Evolutionary conservation across 108 stramenopile genomes (phyloP).

Genomic region (Cyclotella cryptica): DNA sequence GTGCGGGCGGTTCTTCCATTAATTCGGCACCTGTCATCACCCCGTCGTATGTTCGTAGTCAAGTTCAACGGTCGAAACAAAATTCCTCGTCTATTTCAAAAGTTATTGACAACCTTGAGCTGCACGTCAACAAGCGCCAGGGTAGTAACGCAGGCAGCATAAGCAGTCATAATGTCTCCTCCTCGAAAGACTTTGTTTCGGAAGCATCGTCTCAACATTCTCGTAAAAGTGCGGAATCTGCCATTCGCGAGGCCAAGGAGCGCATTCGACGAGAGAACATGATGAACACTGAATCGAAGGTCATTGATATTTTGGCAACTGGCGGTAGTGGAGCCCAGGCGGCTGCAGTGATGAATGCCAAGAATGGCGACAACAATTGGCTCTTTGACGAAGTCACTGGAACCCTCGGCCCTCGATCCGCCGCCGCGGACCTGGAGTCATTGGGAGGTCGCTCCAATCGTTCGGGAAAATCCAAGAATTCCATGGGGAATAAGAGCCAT

Average conservation of each 20-base stretch:
- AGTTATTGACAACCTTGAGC: conserved; percentile 82
- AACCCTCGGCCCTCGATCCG: conserved; percentile 80
- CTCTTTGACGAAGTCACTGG: conserved; percentile 87
- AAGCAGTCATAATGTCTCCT: background rate
- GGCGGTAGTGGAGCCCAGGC: conserved; percentile 32
- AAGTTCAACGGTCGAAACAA: conserved; percentile 41
- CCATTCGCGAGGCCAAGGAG: conserved; percentile 50
- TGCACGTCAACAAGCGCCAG: conserved; percentile 51
- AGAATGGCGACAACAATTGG: conserved; percentile 70
- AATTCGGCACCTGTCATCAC: conserved; percentile 84
- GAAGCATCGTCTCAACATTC: conserved; percentile 23
- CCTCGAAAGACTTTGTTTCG: conserved; percentile 17
- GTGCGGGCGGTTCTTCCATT: conserved; percentile 52
- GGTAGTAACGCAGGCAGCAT: conserved; percentile 15
- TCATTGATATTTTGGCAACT: conserved; percentile 50
- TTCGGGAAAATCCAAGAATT: conserved; percentile 61
- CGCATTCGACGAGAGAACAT: conserved; percentile 43
- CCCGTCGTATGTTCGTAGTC: conserved; percentile 63
- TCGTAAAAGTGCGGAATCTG: conserved; percentile 13
- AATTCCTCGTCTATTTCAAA: conserved; percentile 73
- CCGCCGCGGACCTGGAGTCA: conserved; percentile 86
- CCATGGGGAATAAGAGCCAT: conserved; percentile 71
- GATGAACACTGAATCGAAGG: conserved; percentile 46
- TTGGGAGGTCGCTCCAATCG: conserved; percentile 80
- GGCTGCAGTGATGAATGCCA: conserved; percentile 21